These are phyloP conservation scores for Yamadazyma kitorensis DNA, from an alignment of 805 yeast genomes.

Conservation along the genomic window DNA sequence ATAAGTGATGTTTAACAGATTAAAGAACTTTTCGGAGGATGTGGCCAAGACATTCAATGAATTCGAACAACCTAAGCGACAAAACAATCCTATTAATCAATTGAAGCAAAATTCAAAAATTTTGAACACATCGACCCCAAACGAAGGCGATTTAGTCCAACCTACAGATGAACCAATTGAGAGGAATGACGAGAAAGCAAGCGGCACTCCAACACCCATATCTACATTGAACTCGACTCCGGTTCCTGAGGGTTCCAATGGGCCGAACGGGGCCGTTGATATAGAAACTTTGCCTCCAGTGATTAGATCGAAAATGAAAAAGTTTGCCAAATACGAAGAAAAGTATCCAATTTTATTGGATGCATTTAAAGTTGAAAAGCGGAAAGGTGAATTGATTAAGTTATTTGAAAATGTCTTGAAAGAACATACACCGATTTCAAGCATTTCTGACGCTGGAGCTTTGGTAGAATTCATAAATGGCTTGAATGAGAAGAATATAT, in stretches of 20 bases:
- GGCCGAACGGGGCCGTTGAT: slow-evolving; percentile 14
- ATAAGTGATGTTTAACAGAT: slow-evolving; percentile 45
- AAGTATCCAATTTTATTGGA: slow-evolving; percentile 82
- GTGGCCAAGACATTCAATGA: slow-evolving; percentile 44
- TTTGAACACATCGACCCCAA: slow-evolving; percentile 46
- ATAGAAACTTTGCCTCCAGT: slow-evolving; percentile 52
- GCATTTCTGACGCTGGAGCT: slow-evolving; percentile 68
- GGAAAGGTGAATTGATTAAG: slow-evolving; percentile 55
- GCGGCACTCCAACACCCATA: background rate
- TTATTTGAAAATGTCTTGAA: slow-evolving; percentile 66
- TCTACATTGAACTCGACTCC: too few species aligned
- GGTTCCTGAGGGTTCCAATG: background rate
- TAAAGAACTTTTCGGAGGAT: slow-evolving; percentile 43
- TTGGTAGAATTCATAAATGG: slow-evolving; percentile 69
- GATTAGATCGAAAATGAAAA: slow-evolving; percentile 60
- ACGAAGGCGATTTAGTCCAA: slow-evolving; percentile 41
- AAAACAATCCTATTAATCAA: slow-evolving; percentile 22
- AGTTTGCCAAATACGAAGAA: slow-evolving; percentile 82
- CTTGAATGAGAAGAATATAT: slow-evolving; percentile 53
- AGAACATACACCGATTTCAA: slow-evolving; percentile 79
- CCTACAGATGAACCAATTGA: slow-evolving; percentile 40
- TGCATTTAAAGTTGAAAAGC: slow-evolving; percentile 82
- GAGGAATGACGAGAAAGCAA: background rate
- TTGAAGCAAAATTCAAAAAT: slow-evolving; percentile 33
- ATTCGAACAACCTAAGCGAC: slow-evolving; percentile 15